A percentile compares a stretch with the other conserved stretches of the same genome.
Evolutionary conservation across 805 yeast species (phyloP).

Genomic region (Diddensiella transvaalensis): DNA sequence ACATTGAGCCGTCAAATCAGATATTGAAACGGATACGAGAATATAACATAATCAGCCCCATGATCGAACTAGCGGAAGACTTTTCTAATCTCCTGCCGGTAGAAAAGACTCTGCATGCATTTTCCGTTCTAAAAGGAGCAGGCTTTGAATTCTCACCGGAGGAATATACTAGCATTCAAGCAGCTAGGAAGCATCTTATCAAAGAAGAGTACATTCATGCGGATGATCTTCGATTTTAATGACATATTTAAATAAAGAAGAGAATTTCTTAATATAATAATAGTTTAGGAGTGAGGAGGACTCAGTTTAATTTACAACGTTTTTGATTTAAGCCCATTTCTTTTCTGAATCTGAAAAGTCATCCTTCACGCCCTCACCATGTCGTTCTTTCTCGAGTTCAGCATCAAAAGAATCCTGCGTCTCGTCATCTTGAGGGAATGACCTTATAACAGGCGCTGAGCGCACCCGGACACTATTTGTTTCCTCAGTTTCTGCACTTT

Average conservation of each 20-base stretch:
- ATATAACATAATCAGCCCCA: constrained; percentile 10
- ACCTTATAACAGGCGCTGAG: constrained; percentile 8
- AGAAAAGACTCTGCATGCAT: constrained; percentile 32
- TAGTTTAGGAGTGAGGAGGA: not conserved
- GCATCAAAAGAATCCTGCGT: constrained; percentile 23
- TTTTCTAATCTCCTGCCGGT: constrained; percentile 27
- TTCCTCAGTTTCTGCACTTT: not conserved
- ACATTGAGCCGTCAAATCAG: constrained; percentile 22
- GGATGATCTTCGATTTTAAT: constrained; percentile 14
- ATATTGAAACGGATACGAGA: constrained; percentile 17
- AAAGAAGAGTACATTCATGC: constrained; percentile 7
- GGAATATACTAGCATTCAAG: constrained; percentile 9
- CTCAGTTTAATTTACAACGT: not conserved
- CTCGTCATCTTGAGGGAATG: not conserved
- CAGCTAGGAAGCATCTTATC: constrained; percentile 10
- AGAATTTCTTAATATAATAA: not conserved
- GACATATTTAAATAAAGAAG: not conserved
- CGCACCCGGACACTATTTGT: constrained; percentile 1
- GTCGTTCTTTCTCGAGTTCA: constrained; percentile 24
- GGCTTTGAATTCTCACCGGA: constrained; percentile 19
- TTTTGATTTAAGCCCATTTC: constrained; percentile 19
- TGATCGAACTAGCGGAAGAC: constrained; percentile 16
- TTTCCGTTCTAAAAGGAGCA: constrained; percentile 13
- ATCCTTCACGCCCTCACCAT: constrained; percentile 22
- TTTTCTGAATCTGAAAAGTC: constrained; percentile 27